phyloP scores from a whole-genome alignment of 495 filamentous ascomycete genomes.

The Penicillium longicatenatum region DNA sequence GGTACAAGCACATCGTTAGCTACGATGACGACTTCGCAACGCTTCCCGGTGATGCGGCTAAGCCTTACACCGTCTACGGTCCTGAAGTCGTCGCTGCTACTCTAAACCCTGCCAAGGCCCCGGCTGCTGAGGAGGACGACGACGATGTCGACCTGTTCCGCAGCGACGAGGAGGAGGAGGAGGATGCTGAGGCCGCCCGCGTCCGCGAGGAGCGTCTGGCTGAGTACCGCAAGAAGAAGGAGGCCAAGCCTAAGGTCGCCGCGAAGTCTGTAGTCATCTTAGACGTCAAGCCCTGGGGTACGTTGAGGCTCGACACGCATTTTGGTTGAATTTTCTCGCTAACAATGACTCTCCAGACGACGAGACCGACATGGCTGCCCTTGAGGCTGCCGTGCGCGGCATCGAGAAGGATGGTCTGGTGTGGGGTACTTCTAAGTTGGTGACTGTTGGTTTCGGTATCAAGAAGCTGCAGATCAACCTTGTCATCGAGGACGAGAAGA shows the following conservation, averaged over 20 bases:
- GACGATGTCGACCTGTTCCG: too few relatives aligned
- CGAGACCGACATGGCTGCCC: slow-evolving; percentile 1
- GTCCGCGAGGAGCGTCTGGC: background rate
- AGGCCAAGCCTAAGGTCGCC: background rate
- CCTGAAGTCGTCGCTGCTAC: background rate
- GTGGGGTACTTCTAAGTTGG: background rate
- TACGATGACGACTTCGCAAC: background rate
- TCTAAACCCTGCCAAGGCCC: too few relatives aligned
- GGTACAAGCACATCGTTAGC: background rate
- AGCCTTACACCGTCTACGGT: background rate
- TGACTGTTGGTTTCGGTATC: background rate
- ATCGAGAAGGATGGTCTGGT: background rate
- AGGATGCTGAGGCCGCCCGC: background rate
- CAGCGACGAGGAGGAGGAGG: background rate
- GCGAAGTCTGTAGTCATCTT: background rate
- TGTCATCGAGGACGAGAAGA: background rate
- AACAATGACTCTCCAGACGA: background rate
- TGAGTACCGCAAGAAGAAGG: background rate
- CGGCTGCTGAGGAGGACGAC: too few relatives aligned
- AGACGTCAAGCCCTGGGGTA: slow-evolving; percentile 1
- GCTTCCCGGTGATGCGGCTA: background rate
- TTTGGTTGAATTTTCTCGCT: background rate
- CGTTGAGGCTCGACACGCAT: background rate
- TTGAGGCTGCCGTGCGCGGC: background rate
- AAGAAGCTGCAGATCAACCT: background rate